These are phyloP conservation scores for Metschnikowia colocasiae DNA, from an alignment of 805 yeast species.

Conservation along the genomic window DNA sequence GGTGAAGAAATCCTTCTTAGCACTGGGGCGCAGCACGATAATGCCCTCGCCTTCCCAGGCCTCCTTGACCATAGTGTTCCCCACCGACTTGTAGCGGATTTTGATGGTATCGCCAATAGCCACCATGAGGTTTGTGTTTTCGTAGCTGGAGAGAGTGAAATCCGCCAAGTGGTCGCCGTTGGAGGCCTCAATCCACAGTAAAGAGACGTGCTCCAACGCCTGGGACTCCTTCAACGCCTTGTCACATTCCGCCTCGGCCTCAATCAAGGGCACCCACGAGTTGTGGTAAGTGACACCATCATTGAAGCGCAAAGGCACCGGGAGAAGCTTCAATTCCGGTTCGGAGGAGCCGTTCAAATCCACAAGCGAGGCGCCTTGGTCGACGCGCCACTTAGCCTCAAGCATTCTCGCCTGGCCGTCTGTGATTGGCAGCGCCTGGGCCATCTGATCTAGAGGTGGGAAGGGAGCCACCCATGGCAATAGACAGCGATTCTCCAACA, in stretches of 20 bases:
- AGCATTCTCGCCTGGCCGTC: constrained; percentile 64
- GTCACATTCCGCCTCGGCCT: constrained; percentile 79
- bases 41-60: constrained; percentile 75
- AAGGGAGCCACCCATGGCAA: constrained; percentile 76
- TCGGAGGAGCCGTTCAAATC: constrained; percentile 54
- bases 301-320: constrained; percentile 69
- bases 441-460: constrained; percentile 62
- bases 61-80: constrained; percentile 35
- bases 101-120: constrained; percentile 84
- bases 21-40: constrained; percentile 67
- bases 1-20: constrained; percentile 58
- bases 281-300: constrained; percentile 86
- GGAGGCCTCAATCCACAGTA: constrained; percentile 68
- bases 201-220: constrained; percentile 66
- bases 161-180: constrained; percentile 65
- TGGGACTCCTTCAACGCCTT: constrained; percentile 70
- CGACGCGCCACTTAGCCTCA: constrained; percentile 78
- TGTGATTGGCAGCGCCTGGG: constrained; percentile 54
- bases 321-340: constrained; percentile 47
- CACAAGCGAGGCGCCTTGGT: constrained; percentile 65
- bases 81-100: constrained; percentile 50
- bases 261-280: constrained; percentile 77
- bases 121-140: constrained; percentile 59
- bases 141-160: constrained; percentile 65
- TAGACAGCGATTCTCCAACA: constrained; percentile 75